These are phyloP conservation scores for Hypholoma sublateritium DNA, from an alignment of 768 basidiomycete species.

Conservation along the genomic window DNA sequence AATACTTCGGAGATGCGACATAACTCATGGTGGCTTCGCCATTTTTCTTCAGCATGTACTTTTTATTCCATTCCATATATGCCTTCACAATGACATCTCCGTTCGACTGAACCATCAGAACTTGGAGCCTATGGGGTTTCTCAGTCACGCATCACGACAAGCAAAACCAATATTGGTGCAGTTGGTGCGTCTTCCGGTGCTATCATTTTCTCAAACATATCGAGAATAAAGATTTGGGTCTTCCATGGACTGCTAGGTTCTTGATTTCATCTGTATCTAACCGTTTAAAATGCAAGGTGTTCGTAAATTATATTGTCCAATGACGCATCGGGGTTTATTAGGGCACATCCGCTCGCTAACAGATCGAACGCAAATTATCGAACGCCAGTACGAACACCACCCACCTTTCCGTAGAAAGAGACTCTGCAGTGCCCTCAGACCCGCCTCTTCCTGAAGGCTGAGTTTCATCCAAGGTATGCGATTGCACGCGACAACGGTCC, in stretches of 20 bases:
- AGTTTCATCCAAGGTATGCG: not conserved
- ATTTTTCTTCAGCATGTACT: not conserved
- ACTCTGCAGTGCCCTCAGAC: not conserved
- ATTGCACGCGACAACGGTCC: not conserved
- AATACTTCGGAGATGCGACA: slow-evolving; percentile 52
- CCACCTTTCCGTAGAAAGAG: not conserved
- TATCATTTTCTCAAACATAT: not conserved
- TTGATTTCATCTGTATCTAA: not conserved
- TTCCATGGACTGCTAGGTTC: not conserved
- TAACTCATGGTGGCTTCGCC: slow-evolving; percentile 9
- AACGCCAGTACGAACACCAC: not conserved
- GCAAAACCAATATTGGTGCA: no score
- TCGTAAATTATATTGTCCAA: not conserved
- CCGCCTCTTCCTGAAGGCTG: not conserved
- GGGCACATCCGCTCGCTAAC: not conserved
- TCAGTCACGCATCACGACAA: no score
- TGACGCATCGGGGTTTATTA: not conserved
- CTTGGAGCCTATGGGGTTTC: no score
- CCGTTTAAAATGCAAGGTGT: not conserved
- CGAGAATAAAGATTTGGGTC: not conserved
- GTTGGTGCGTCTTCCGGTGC: not conserved
- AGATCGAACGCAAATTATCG: not conserved
- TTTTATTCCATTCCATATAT: not conserved
- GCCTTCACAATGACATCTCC: not conserved
- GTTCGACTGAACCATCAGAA: no score